Evolutionary conservation across 2,329 filamentous ascomycete species (phyloP).

Genomic region (Drechslerella dactyloides): DNA sequence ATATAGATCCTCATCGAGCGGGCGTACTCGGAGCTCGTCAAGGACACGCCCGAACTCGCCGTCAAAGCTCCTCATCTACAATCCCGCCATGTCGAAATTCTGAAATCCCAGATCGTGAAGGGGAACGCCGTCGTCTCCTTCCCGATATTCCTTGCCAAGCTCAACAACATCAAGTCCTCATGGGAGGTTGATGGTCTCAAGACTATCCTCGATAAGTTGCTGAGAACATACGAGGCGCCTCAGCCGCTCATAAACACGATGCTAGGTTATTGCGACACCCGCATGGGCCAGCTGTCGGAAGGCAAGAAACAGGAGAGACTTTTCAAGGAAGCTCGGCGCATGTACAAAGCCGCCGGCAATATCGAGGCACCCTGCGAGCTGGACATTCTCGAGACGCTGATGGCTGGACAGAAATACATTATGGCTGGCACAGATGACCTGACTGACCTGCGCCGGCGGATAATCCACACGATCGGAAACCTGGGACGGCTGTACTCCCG

Average conservation of each 20-base stretch:
- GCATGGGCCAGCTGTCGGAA: constrained; percentile 25
- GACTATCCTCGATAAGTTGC: constrained; percentile 20
- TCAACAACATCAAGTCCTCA: constrained; percentile 15
- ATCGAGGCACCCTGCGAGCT: constrained; percentile 43
- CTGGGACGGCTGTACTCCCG: constrained; percentile 36
- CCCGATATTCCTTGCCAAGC: constrained; percentile 30
- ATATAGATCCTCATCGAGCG: constrained; percentile 26
- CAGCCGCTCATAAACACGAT: constrained; percentile 20
- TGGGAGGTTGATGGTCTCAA: constrained; percentile 9
- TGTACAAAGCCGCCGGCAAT: constrained; percentile 37
- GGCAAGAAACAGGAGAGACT: constrained; percentile 19
- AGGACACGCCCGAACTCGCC: constrained; percentile 18
- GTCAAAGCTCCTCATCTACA: constrained; percentile 7
- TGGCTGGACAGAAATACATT: constrained; percentile 16
- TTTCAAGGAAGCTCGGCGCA: constrained; percentile 30
- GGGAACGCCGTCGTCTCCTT: constrained; percentile 16
- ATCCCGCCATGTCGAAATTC: constrained; percentile 27
- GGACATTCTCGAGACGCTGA: constrained; percentile 28
- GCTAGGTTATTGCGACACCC: constrained; percentile 29
- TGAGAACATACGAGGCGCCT: constrained; percentile 14
- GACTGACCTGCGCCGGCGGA: constrained; percentile 11
- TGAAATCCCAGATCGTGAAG: constrained; percentile 29
- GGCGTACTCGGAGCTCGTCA: constrained; percentile 30
- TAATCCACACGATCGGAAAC: constrained; percentile 18
- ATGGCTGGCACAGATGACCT: constrained; percentile 11